Evolutionary conservation across 805 yeast genomes (phyloP).

Genomic region (Wickerhamiella allomyrinae): DNA sequence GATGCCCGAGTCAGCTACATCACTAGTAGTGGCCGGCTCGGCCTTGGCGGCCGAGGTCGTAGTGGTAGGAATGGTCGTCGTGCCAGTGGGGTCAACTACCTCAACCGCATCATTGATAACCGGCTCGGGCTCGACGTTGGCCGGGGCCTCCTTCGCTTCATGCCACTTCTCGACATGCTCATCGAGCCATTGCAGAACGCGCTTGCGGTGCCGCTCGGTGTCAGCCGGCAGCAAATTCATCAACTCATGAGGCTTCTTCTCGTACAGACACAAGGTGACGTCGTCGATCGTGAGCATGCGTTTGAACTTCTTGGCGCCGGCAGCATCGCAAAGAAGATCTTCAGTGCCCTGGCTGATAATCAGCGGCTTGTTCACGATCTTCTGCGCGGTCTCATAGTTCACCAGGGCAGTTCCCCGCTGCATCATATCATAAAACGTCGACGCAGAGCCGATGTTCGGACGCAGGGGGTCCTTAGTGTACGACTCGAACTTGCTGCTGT

Average conservation of each 20-base stretch:
- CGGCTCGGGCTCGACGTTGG: background rate
- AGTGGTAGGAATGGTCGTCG: background rate
- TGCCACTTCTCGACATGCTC: slow-evolving; percentile 1
- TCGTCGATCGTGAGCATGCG: slow-evolving; percentile 9
- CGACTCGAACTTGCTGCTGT: slow-evolving; percentile 15
- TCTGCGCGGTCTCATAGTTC: slow-evolving; percentile 18
- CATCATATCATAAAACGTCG: slow-evolving; percentile 23
- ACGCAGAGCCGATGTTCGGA: slow-evolving; percentile 20
- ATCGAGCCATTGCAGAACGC: slow-evolving; percentile 15
- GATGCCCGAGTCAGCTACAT: background rate
- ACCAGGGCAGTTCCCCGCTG: slow-evolving; percentile 24
- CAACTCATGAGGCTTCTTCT: slow-evolving; percentile 17
- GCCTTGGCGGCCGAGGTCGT: background rate
- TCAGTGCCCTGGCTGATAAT: slow-evolving; percentile 29
- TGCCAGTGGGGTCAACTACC: background rate
- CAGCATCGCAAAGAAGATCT: slow-evolving; percentile 15
- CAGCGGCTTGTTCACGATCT: slow-evolving; percentile 24
- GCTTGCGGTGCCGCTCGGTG: slow-evolving; percentile 7
- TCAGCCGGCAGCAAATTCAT: slow-evolving; percentile 12
- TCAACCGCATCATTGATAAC: background rate
- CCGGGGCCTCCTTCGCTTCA: background rate
- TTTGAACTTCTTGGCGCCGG: slow-evolving; percentile 10
- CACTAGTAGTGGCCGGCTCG: too few species aligned
- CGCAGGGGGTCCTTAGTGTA: slow-evolving; percentile 20
- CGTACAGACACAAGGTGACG: slow-evolving; percentile 14